A percentile compares a stretch with the other conserved stretches of the same genome.
Conservation (phyloP, 192 early-diverging fungal species). For the Umbelopsis sp. region DNA sequence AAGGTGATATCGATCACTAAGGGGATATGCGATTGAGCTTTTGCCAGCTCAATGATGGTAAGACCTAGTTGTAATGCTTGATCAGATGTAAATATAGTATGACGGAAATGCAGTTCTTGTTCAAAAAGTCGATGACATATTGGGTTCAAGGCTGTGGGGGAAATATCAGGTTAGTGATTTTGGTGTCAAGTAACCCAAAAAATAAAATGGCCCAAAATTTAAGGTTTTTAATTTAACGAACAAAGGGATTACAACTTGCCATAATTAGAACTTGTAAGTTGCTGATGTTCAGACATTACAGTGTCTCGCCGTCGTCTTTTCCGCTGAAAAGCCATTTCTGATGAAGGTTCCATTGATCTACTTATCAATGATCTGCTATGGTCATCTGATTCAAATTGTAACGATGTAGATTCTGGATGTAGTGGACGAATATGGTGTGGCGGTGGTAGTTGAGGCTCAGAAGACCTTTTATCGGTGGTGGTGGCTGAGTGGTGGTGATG, state of each 20-base stretch:
- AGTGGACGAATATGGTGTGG: not conserved
- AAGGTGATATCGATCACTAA: conserved; percentile 48
- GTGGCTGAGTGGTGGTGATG: not conserved
- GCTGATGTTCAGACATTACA: conserved; percentile 9
- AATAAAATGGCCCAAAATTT: not conserved
- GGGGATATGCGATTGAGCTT: conserved; percentile 21
- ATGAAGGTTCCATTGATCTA: not conserved
- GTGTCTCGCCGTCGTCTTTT: conserved; percentile 10
- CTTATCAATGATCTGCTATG: too few relatives aligned
- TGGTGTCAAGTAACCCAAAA: not conserved
- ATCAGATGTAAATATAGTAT: conserved; percentile 42
- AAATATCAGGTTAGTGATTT: not conserved
- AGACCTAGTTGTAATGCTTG: conserved; percentile 51
- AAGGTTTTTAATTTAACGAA: conserved; percentile 22
- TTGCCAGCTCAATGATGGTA: conserved; percentile 35
- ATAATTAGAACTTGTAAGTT: conserved; percentile 15
- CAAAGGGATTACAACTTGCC: conserved; percentile 14
- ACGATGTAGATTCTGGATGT: not conserved
- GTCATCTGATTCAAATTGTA: too few relatives aligned
- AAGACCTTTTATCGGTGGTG: not conserved
- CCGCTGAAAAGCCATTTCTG: not conserved
- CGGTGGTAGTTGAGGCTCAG: not conserved
- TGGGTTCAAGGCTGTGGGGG: not conserved
- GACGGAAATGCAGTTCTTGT: conserved; percentile 51
- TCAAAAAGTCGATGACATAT: conserved; percentile 19